These are phyloP conservation scores for Pseudomassariella vexata DNA, from an alignment of 2,329 filamentous ascomycete genomes.

Conservation along the genomic window DNA sequence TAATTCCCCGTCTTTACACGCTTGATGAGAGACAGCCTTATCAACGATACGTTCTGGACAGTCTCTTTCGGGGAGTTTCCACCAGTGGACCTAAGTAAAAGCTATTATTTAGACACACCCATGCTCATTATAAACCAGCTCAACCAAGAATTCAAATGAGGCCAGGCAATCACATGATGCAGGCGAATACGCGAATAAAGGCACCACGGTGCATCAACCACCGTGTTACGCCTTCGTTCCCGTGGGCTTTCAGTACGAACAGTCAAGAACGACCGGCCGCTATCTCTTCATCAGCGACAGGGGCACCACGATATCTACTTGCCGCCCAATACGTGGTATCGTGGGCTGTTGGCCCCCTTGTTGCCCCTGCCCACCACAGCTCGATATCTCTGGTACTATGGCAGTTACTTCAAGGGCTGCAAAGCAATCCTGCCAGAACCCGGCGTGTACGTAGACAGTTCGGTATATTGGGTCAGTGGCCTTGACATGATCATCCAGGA, in stretches of 20 bases:
- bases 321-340: conserved; percentile 40
- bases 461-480: conserved; percentile 41
- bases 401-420: conserved; percentile 42
- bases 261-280: too few species aligned
- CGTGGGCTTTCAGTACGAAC: conserved; percentile 39
- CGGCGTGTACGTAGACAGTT: conserved; percentile 36
- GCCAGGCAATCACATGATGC: conserved; percentile 3
- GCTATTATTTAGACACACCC: conserved; percentile 25
- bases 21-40: conserved; percentile 38
- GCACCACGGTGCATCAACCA: conserved; percentile 34
- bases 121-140: conserved; percentile 37
- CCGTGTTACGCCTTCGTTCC: conserved; percentile 50
- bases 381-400: conserved; percentile 35
- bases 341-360: too few species aligned
- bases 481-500: conserved; percentile 40
- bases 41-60: conserved; percentile 38
- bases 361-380: too few species aligned
- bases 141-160: background rate
- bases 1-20: conserved; percentile 45
- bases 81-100: conserved; percentile 24
- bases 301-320: conserved; percentile 46
- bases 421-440: conserved; percentile 39
- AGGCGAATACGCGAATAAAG: conserved; percentile 37
- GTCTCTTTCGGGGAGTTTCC: conserved; percentile 43
- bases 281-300: conserved; percentile 47